Percentiles rank a stretch among this genome's conserved stretches.
Conservation (phyloP, 108 stramenopile species). For the Skeletonema grethae region DNA sequence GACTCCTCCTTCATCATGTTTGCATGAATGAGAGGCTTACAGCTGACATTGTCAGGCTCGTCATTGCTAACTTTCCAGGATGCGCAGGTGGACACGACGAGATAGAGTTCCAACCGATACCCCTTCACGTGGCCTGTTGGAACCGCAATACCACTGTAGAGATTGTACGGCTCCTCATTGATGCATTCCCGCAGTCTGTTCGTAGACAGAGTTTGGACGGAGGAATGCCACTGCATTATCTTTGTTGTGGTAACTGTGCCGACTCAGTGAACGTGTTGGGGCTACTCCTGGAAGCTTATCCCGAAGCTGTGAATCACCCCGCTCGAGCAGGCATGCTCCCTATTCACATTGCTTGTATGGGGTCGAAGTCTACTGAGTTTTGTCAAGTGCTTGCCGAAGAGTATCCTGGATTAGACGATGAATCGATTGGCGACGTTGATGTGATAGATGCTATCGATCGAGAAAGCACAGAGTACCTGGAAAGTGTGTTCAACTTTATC, state of each 20-base stretch:
- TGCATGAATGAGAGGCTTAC: not conserved
- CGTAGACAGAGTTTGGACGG: not conserved
- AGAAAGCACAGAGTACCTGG: not conserved
- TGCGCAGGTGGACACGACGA: not conserved
- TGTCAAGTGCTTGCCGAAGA: not conserved
- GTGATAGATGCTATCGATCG: not conserved
- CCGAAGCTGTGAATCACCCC: not conserved
- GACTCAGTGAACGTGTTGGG: not conserved
- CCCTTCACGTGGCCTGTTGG: not conserved
- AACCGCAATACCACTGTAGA: not conserved
- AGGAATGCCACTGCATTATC: not conserved
- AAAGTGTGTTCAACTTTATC: not conserved
- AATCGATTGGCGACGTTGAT: not conserved
- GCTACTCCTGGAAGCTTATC: not conserved
- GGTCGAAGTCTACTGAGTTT: not conserved
- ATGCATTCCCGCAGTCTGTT: not conserved
- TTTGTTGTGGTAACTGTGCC: not conserved
- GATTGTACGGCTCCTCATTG: not conserved
- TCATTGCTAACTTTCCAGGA: not conserved
- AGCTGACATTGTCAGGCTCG: not conserved
- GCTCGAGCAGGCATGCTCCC: not conserved
- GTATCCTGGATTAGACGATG: not conserved
- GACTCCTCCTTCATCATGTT: not conserved
- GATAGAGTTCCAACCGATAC: not conserved
- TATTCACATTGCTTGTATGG: conserved; percentile 2